Evolutionary conservation across 148 eudicot species (phyloP).

Genomic region (Cornus florida): DNA sequence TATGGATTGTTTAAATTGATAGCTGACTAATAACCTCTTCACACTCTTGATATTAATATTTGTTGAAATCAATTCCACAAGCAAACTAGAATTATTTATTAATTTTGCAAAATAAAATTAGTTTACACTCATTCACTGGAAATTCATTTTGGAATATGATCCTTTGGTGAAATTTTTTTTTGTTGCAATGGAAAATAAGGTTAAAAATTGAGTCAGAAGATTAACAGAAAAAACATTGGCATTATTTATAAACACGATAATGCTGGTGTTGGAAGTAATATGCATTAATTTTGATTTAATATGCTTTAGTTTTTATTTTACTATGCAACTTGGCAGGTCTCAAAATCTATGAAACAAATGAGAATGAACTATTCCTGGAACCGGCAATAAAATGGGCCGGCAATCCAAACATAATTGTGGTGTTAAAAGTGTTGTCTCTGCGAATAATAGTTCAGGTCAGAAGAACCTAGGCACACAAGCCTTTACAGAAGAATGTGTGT

Average conservation of each 20-base stretch:
- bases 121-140: neutral
- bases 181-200: neutral
- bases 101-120: neutral
- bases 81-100: too few species aligned
- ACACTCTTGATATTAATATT: too few species aligned
- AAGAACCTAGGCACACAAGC: neutral
- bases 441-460: conserved; percentile 71
- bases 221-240: neutral
- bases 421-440: conserved; percentile 48
- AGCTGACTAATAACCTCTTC: too few species aligned
- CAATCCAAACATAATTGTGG: conserved; percentile 69
- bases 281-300: neutral
- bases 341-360: conserved; percentile 79
- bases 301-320: neutral
- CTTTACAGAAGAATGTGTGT: neutral
- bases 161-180: neutral
- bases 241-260: neutral
- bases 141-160: neutral
- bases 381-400: conserved; percentile 92
- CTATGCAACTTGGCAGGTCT: conserved; percentile 48
- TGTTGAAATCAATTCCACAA: too few species aligned
- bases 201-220: neutral
- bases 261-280: neutral
- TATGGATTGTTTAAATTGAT: too few species aligned
- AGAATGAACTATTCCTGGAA: conserved; percentile 81